Evolutionary conservation across 345 rosid genomes (phyloP).

Genomic region (Syzygium jambos): DNA sequence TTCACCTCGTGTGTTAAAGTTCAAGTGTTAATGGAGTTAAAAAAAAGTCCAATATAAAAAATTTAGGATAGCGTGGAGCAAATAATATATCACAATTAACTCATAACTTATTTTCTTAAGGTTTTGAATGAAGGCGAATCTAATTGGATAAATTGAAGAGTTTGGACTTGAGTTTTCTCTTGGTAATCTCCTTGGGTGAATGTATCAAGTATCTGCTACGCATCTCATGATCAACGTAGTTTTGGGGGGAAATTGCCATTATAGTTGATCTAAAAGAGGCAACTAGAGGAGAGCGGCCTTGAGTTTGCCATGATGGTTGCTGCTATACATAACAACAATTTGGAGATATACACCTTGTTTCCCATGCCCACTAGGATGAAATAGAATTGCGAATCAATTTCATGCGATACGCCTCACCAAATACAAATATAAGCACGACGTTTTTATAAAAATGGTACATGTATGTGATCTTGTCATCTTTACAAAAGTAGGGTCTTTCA

Average conservation of each 20-base stretch:
- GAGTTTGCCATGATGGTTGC: not conserved
- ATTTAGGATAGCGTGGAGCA: not conserved
- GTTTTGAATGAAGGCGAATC: not conserved
- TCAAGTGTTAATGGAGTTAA: not conserved
- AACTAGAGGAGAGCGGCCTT: not conserved
- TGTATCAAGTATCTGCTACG: not conserved
- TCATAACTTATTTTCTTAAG: not conserved
- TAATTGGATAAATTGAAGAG: not conserved
- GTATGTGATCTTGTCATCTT: not conserved
- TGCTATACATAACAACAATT: rapidly evolving
- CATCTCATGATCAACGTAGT: rapidly evolving
- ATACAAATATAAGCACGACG: not conserved
- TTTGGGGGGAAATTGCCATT: not conserved
- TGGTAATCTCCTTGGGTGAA: not conserved
- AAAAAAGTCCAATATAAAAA: not conserved
- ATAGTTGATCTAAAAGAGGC: not conserved
- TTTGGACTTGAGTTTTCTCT: not conserved
- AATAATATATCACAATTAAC: too few relatives aligned
- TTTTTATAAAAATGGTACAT: not conserved
- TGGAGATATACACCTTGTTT: not conserved
- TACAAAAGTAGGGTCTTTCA: not conserved
- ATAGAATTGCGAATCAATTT: not conserved
- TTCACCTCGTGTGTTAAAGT: not conserved
- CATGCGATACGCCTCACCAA: not conserved
- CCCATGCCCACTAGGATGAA: not conserved